phyloP scores from a whole-genome alignment of 495 filamentous ascomycete genomes.

The Aspergillus nanangensis region DNA sequence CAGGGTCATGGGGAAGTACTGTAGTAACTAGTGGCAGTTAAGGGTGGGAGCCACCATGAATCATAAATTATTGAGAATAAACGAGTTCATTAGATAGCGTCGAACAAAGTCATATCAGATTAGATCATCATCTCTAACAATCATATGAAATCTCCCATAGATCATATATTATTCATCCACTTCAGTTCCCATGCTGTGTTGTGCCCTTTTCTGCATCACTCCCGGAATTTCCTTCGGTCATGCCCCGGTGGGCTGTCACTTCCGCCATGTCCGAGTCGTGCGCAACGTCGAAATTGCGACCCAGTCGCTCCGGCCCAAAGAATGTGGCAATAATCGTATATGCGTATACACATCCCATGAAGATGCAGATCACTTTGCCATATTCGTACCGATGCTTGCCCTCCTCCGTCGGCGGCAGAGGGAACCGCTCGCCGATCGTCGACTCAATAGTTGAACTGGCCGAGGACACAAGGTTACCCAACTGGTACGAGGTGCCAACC shows the following conservation, averaged over 20 bases:
- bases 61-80: no score
- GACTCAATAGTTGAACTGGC: conserved; percentile 81
- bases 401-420: conserved; percentile 53
- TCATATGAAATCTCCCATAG: no score
- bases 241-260: conserved; percentile 23
- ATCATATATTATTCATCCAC: no score
- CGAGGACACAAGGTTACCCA: conserved; percentile 78
- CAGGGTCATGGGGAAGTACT: no score
- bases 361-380: conserved; percentile 87
- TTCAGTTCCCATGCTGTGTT: neutral
- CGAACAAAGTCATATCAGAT: no score
- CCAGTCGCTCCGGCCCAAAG: conserved; percentile 71
- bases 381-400: conserved; percentile 63
- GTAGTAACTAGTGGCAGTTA: no score
- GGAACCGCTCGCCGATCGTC: conserved; percentile 76
- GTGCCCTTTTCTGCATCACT: conserved; percentile 18
- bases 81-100: no score
- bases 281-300: conserved; percentile 59
- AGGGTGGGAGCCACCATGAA: no score
- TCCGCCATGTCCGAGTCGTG: conserved; percentile 62
- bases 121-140: no score
- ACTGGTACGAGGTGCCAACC: conserved; percentile 79
- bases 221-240: conserved; percentile 1
- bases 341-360: conserved; percentile 86
- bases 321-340: conserved; percentile 75